Evolutionary conservation across 495 filamentous ascomycete genomes (phyloP).

Genomic region (Penicillium diatomitis): DNA sequence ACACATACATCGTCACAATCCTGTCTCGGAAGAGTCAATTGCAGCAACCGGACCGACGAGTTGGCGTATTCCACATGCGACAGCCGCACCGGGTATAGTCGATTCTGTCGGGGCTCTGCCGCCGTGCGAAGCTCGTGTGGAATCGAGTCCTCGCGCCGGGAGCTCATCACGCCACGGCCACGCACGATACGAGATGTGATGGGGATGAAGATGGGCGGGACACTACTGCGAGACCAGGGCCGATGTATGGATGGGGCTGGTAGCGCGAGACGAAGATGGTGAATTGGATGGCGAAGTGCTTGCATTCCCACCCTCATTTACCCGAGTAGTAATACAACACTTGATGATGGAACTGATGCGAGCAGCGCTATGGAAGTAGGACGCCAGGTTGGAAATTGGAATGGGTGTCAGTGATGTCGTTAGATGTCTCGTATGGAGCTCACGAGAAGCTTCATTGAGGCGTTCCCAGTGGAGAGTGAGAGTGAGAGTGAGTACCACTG

Average conservation of each 20-base stretch:
- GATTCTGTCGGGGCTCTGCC: constrained; percentile 55
- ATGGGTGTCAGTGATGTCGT: neutral
- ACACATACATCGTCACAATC: constrained; percentile 8
- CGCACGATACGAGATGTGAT: neutral
- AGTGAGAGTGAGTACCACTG: too few species aligned
- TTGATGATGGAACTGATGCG: neutral
- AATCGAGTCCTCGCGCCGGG: constrained; percentile 26
- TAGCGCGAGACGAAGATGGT: constrained; percentile 1
- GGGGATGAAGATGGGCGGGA: neutral
- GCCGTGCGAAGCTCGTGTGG: constrained; percentile 61
- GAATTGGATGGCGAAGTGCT: constrained; percentile 1
- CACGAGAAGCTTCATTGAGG: too few species aligned
- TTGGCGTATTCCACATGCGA: constrained; percentile 40
- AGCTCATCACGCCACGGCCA: constrained; percentile 18
- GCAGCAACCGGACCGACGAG: constrained; percentile 40
- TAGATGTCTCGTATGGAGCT: too few species aligned
- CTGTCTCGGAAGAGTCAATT: constrained; percentile 25
- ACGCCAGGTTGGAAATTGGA: neutral
- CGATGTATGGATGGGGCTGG: neutral
- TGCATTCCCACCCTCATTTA: too few species aligned
- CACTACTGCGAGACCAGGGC: neutral
- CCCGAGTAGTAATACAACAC: too few species aligned
- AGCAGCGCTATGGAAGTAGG: neutral
- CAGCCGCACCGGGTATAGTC: constrained; percentile 41
- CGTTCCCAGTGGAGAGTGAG: too few species aligned